Percentiles rank a stretch among this genome's conserved stretches.
These are phyloP conservation scores for Blastocystis sp. DNA, from an alignment of 352 stramenopile genomes.

Conservation along the genomic window DNA sequence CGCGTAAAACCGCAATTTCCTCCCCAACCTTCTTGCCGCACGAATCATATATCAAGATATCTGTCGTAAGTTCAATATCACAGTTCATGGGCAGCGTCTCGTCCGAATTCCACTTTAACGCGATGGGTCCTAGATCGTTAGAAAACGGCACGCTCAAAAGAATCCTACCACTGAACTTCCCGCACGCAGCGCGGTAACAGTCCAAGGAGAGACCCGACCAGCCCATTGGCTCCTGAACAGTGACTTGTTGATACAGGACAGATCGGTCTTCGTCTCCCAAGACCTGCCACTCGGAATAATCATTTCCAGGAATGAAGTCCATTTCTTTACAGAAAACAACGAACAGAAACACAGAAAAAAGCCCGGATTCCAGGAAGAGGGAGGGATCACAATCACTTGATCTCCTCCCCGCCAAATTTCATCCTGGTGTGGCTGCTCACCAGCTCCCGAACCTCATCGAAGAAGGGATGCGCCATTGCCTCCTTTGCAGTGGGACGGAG, in stretches of 20 bases:
- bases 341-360: background rate
- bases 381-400: background rate
- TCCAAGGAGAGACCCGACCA: slow-evolving; percentile 65
- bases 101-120: slow-evolving; percentile 66
- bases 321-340: slow-evolving; percentile 65
- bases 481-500: slow-evolving; percentile 95
- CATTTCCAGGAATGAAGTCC: slow-evolving; percentile 68
- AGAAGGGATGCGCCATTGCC: slow-evolving; percentile 95
- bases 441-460: slow-evolving; percentile 84
- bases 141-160: background rate
- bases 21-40: slow-evolving; percentile 47
- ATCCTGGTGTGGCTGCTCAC: slow-evolving; percentile 63
- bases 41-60: slow-evolving; percentile 67
- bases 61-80: slow-evolving; percentile 46
- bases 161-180: slow-evolving; percentile 60
- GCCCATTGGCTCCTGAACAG: slow-evolving; percentile 67
- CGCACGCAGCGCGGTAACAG: slow-evolving; percentile 46
- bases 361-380: background rate
- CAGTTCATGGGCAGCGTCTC: slow-evolving; percentile 60
- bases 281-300: slow-evolving; percentile 66
- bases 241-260: slow-evolving; percentile 65
- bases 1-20: background rate
- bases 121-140: slow-evolving; percentile 45
- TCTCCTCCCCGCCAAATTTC: slow-evolving; percentile 38
- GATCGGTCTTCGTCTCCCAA: slow-evolving; percentile 62